Percentiles rank a stretch among this genome's conserved stretches.
Evolutionary conservation across 2,329 filamentous ascomycete genomes (phyloP).

Genomic region (Fusarium keratoplasticum): DNA sequence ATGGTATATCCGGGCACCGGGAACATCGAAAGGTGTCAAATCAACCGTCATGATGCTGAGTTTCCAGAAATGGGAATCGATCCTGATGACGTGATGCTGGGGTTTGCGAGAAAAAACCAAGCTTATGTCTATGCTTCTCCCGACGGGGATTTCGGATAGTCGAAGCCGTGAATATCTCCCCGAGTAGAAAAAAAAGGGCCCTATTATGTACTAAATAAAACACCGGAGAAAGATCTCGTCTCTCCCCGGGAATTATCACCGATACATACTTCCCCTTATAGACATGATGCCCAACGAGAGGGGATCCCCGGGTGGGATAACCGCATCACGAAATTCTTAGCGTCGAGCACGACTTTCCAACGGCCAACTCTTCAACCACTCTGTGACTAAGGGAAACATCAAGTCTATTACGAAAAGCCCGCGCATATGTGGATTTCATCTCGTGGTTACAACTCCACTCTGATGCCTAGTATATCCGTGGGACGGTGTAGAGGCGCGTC

Average conservation of each 20-base stretch:
- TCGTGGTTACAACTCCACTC: not conserved
- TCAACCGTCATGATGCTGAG: not conserved
- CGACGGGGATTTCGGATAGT: not conserved
- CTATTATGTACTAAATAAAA: not conserved
- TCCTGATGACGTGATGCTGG: not conserved
- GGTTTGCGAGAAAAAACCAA: not conserved
- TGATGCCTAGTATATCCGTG: not conserved
- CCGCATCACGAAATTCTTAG: constrained; percentile 13
- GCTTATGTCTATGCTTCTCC: constrained; percentile 1
- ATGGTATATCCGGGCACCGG: constrained; percentile 18
- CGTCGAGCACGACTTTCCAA: constrained; percentile 8
- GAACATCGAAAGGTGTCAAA: constrained; percentile 14
- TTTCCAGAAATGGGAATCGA: not conserved
- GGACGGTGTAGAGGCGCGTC: not conserved
- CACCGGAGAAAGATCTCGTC: not conserved
- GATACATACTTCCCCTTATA: not conserved
- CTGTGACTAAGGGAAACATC: not conserved
- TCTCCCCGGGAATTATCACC: not conserved
- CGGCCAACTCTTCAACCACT: not conserved
- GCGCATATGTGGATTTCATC: not conserved
- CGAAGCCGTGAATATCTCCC: not conserved
- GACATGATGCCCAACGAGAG: not conserved
- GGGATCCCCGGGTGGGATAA: constrained; percentile 1
- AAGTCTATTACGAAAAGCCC: not conserved
- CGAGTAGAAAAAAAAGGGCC: not conserved